Evolutionary conservation across 164 flowering plant species (phyloP), one percentile per base, ranked within the genome.

Genomic region (Echeveria elegans): DNA sequence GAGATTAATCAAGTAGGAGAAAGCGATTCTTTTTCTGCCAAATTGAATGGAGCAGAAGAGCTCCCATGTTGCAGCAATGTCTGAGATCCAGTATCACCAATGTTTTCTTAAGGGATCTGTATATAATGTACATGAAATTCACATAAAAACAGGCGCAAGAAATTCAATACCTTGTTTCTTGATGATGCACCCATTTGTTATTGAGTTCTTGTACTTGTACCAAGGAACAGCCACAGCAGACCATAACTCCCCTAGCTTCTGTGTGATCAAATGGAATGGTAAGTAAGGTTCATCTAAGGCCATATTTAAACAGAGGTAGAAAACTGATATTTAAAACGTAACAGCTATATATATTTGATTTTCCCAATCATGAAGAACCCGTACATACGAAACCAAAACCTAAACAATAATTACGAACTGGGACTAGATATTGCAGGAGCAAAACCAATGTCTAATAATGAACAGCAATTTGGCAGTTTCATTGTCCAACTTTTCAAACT

Each of bases 1-100:
- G 24, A 72, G 23, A 29, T 72, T 34, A 62, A 47, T 56, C 41
- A 32, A 65, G 61, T 36, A 21, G 45, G 32, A 56, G 19, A 26
- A 15, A 11, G 15, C 3, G 47, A 56, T 19, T 7, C 15, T 53
- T 53, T 28, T 56, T 56, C 0, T 2, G 19, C 12, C 31, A 56
- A 28, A 26, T 0, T 28, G 9, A 21, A 23, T 6, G 28, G 73
- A 66, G 29, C 24, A 47, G 64, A 8, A 19, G 73, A 68, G 71
- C 10, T 63, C 29, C 47, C 41, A 5, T 63, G 34, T 3, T 15
- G 18, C 11, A 43, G 15, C 16, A 11, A 1, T 5, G 16, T 43
- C 15, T 43, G 47, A 12, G 18, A 43, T n/a, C 65, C 8, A 1
- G 28, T 36, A 14, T 63, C 38, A 30, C 16, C 11, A 63, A 19